Base-by-base conservation (phyloP, 2,329 filamentous ascomycete species). In the Aspergillus sp. region DNA sequence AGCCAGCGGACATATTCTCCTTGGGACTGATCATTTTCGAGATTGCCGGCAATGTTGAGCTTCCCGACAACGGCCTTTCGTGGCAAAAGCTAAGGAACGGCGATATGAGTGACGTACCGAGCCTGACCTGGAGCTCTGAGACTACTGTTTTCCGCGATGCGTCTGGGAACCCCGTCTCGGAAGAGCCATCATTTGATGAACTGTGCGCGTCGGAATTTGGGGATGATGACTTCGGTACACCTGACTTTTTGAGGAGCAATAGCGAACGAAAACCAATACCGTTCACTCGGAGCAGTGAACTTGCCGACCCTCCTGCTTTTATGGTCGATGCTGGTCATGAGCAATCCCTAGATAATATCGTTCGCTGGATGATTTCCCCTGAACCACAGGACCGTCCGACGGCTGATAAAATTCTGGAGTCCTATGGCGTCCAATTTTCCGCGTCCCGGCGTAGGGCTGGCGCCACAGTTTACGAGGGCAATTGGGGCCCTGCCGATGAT, bases 401-500 rank as follows among this genome's bases (percentile, higher is more conserved):
- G 1, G 84, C 91, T 22, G 82, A 89, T 52, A 84, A 96, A 62
- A 77, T 99, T 11, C 83, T 96, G 47, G 77, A 83, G 45, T 83
- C 87, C 1, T 85, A 87, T 48, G 91, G 91, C 22, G 83, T 96
- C 52, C 83, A 83, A 60, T 99, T 95, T 90, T 89, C 96, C 32
- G 84, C 87, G 54, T 78, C 81, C 50, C 87, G 92, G 61, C 87
- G 92, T 55, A 87, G 89, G 55, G 90, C 92, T 11, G 90, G 92
- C 44, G 95, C 95, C n/a, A 97, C 92, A 0, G 87, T 99, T 53
- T 99, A 90, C 66, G 95, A 99, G 77, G 95, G 95, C 61, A 95
- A 91, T 71, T 99, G 93, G 89, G 95, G 95, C 4, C 93, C 93
- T 32, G 83, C 83, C 22, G 87, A 87, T 62, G 83, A 87, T 61